These are phyloP conservation scores for Trichoderma endophyticum DNA, from an alignment of 2,329 filamentous ascomycete species.

Conservation along the genomic window DNA sequence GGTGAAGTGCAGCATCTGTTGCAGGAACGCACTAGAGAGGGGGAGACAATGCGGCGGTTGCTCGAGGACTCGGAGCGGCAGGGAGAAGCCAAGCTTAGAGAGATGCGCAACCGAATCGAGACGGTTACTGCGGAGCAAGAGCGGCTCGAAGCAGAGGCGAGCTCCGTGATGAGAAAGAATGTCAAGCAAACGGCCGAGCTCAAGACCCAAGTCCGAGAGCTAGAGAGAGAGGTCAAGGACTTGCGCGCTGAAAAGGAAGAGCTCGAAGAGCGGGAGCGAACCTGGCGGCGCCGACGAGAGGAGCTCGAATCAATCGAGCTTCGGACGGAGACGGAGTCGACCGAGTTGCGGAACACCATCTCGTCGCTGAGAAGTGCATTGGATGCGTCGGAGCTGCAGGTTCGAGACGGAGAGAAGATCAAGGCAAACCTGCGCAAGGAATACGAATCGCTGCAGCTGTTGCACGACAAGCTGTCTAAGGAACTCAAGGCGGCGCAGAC, in stretches of 20 bases:
- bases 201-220: slow-evolving; percentile 72
- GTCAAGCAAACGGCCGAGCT: slow-evolving; percentile 85
- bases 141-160: slow-evolving; percentile 85
- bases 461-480: slow-evolving; percentile 77
- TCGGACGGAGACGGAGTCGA: slow-evolving; percentile 67
- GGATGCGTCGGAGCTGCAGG: slow-evolving; percentile 82
- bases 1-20: slow-evolving; percentile 83
- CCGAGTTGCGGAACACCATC: slow-evolving; percentile 74
- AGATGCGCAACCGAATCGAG: slow-evolving; percentile 87
- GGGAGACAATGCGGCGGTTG: slow-evolving; percentile 89
- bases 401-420: slow-evolving; percentile 79
- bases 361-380: slow-evolving; percentile 73
- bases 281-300: slow-evolving; percentile 69
- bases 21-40: slow-evolving; percentile 83
- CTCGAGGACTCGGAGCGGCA: slow-evolving; percentile 82
- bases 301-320: slow-evolving; percentile 71
- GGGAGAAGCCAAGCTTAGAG: slow-evolving; percentile 76
- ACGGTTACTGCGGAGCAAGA: slow-evolving; percentile 91
- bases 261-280: slow-evolving; percentile 68
- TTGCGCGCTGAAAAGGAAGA: slow-evolving; percentile 74
- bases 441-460: slow-evolving; percentile 72
- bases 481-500: slow-evolving; percentile 54
- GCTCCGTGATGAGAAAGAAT: slow-evolving; percentile 69
- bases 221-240: slow-evolving; percentile 71
- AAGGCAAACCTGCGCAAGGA: slow-evolving; percentile 69